Evolutionary conservation across 768 basidiomycete genomes (phyloP).

Genomic region (Suillus alpinus): DNA sequence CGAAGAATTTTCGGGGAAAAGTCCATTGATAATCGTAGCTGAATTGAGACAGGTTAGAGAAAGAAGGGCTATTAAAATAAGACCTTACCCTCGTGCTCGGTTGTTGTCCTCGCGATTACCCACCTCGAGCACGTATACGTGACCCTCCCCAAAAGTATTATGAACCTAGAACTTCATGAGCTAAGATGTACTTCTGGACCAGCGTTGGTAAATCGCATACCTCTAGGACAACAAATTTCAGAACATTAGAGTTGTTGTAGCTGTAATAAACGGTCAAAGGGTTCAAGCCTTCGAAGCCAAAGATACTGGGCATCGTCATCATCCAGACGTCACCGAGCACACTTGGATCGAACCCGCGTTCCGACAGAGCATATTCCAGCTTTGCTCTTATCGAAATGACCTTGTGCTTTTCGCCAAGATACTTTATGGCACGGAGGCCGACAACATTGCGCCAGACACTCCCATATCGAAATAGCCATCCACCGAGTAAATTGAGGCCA

Average conservation of each 20-base stretch:
- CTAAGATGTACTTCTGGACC: neutral
- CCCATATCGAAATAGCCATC: conserved; percentile 57
- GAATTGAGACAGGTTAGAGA: neutral
- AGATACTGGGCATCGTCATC: conserved; percentile 68
- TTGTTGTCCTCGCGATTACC: conserved; percentile 42
- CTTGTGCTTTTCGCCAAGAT: conserved; percentile 33
- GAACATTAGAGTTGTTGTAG: conserved; percentile 34
- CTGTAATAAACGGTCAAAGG: conserved; percentile 69
- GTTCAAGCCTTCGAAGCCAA: conserved; percentile 69
- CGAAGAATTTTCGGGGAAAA: conserved; percentile 66
- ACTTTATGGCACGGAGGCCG: conserved; percentile 44
- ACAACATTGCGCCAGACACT: conserved; percentile 41
- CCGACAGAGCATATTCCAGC: conserved; percentile 34
- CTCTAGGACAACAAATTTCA: conserved; percentile 55
- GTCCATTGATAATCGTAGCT: conserved; percentile 66
- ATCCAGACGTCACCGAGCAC: conserved; percentile 58
- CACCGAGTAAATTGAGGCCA: conserved; percentile 40
- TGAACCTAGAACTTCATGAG: conserved; percentile 43
- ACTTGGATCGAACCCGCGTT: conserved; percentile 22
- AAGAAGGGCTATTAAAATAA: neutral
- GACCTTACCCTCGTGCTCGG: conserved; percentile 31
- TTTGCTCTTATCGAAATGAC: conserved; percentile 37
- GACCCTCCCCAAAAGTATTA: conserved; percentile 73
- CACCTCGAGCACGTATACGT: conserved; percentile 53
- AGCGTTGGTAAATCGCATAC: conserved; percentile 29